phyloP scores from a whole-genome alignment of 2,329 filamentous ascomycete species.

The Diplocarpon rosae region DNA sequence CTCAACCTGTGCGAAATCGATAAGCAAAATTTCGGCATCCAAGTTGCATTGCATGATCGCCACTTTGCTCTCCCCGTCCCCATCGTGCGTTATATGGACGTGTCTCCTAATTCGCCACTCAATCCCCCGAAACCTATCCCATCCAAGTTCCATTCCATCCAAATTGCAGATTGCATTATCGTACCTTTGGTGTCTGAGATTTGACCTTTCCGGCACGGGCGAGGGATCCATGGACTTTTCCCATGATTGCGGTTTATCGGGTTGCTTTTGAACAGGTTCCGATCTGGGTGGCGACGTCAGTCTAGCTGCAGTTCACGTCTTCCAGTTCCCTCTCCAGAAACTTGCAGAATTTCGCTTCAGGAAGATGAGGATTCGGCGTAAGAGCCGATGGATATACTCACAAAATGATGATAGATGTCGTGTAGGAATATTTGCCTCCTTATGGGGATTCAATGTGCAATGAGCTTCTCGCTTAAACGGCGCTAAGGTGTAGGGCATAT shows the following conservation, averaged over 20 bases:
- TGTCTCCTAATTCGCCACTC: neutral
- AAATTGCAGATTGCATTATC: conserved; percentile 27
- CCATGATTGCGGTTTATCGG: conserved; percentile 52
- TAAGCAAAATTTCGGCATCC: conserved; percentile 16
- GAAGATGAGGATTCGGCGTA: neutral
- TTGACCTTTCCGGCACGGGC: conserved; percentile 97
- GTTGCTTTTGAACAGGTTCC: conserved; percentile 5
- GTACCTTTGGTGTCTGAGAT: conserved; percentile 87
- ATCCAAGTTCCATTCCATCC: neutral
- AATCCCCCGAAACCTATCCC: neutral
- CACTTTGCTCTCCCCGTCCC: neutral
- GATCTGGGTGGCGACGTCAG: conserved; percentile 6
- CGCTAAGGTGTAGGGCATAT: conserved; percentile 6
- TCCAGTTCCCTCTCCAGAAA: neutral
- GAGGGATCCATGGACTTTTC: conserved; percentile 90
- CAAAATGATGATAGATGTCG: conserved; percentile 7
- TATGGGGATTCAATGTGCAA: neutral
- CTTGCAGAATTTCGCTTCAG: neutral
- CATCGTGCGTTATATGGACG: neutral
- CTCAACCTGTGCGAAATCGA: conserved; percentile 52
- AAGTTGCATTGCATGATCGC: neutral
- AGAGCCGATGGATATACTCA: conserved; percentile 7
- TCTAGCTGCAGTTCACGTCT: conserved; percentile 10
- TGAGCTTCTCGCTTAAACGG: conserved; percentile 2
- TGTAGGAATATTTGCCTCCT: conserved; percentile 1